Percentiles rank a stretch among this genome's conserved stretches.
Evolutionary conservation across 768 basidiomycete species (phyloP).

Genomic region (Tylopilus balloui): DNA sequence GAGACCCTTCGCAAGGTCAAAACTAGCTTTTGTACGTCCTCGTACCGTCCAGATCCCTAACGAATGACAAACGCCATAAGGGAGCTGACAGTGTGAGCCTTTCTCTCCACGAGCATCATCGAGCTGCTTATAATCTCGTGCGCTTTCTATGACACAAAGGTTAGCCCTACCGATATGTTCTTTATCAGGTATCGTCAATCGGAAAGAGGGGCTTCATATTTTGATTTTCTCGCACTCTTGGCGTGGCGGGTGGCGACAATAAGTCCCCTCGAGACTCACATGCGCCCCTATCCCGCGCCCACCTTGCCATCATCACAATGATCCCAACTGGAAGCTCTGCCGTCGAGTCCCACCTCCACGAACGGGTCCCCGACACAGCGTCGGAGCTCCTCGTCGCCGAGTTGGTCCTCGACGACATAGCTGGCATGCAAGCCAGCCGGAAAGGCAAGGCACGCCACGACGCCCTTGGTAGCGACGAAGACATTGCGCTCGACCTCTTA

Average conservation of each 20-base stretch:
- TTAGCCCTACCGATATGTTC: too few species aligned
- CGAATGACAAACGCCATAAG: too few species aligned
- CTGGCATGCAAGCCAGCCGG: constrained; percentile 27
- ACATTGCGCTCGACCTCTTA: constrained; percentile 42
- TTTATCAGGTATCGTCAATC: not conserved
- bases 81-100: too few species aligned
- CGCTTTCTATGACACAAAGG: not conserved
- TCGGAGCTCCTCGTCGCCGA: constrained; percentile 39
- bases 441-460: constrained; percentile 38
- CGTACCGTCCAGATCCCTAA: too few species aligned
- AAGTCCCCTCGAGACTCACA: not conserved
- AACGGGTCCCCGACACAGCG: constrained; percentile 27
- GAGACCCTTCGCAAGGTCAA: too few species aligned
- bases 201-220: not conserved
- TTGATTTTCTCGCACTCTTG: not conserved
- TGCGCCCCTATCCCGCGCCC: not conserved
- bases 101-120: too few species aligned
- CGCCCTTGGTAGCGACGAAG: constrained; percentile 38
- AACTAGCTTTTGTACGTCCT: too few species aligned
- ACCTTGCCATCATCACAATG: constrained; percentile 5
- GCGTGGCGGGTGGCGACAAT: too few species aligned
- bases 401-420: constrained; percentile 41
- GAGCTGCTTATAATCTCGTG: not conserved
- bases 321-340: constrained; percentile 6
- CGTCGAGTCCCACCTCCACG: constrained; percentile 11